phyloP scores from a whole-genome alignment of 768 basidiomycete genomes.

The Collybia nuda region DNA sequence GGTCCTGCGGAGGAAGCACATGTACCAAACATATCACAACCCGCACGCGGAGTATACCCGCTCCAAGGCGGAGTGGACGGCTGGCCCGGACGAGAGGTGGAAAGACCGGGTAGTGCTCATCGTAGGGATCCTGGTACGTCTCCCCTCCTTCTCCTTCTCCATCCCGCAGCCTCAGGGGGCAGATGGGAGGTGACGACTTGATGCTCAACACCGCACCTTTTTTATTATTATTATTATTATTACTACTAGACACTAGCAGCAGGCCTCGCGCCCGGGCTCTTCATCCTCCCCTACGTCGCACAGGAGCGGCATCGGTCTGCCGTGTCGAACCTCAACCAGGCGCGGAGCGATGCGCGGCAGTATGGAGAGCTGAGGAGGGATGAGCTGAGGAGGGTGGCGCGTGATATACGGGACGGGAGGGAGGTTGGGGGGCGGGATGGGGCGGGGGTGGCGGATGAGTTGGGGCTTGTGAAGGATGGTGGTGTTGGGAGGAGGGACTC shows the following conservation, averaged over 20 bases:
- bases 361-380: conserved; percentile 52
- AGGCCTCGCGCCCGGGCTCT: conserved; percentile 43
- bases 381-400: conserved; percentile 49
- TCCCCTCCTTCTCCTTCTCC: too few relatives aligned
- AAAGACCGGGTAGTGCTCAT: conserved; percentile 50
- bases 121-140: conserved; percentile 48
- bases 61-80: conserved; percentile 22
- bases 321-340: conserved; percentile 56
- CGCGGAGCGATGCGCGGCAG: conserved; percentile 54
- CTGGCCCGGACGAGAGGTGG: conserved; percentile 43
- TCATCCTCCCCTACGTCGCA: conserved; percentile 31
- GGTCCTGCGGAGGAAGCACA: not conserved
- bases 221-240: not conserved
- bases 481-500: too few relatives aligned
- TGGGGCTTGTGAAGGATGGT: too few relatives aligned
- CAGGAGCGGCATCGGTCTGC: conserved; percentile 52
- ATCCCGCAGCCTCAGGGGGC: too few relatives aligned
- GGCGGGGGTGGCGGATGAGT: too few relatives aligned
- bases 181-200: too few relatives aligned
- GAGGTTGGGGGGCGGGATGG: too few relatives aligned
- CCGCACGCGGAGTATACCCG: not conserved
- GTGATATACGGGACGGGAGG: conserved; percentile 25
- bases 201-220: too few relatives aligned
- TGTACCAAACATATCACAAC: not conserved
- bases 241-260: conserved; percentile 38